These are phyloP conservation scores for Alternaria solani DNA, from an alignment of 2,329 filamentous ascomycete genomes.

Conservation along the genomic window DNA sequence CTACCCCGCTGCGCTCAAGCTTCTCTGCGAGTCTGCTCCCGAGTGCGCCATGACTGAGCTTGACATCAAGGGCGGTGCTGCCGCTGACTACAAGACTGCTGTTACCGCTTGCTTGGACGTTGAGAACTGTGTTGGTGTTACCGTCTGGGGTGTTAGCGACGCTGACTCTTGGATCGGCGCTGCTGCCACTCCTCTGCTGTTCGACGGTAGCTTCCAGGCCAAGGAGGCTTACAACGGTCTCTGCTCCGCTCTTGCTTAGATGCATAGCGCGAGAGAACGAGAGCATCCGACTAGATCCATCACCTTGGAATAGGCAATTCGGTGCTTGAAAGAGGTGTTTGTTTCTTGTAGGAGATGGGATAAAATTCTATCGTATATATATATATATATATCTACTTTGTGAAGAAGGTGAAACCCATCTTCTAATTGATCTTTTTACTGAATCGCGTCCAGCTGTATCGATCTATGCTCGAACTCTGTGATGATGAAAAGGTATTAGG, in stretches of 20 bases:
- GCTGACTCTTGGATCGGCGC: conserved; percentile 54
- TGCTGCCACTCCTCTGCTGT: conserved; percentile 51
- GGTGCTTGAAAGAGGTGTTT: neutral
- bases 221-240: conserved; percentile 52
- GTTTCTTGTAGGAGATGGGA: conserved; percentile 1
- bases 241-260: conserved; percentile 24
- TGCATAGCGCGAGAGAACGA: neutral
- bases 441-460: neutral
- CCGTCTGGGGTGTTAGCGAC: conserved; percentile 65
- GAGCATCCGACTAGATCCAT: neutral
- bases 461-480: neutral
- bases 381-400: conserved; percentile 5
- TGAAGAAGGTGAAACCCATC: neutral
- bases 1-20: conserved; percentile 60
- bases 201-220: conserved; percentile 52
- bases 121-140: conserved; percentile 70
- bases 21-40: conserved; percentile 60
- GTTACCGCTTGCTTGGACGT: conserved; percentile 65
- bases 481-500: neutral
- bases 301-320: neutral
- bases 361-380: conserved; percentile 4
- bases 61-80: conserved; percentile 67
- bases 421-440: neutral
- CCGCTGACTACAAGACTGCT: conserved; percentile 65
- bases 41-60: conserved; percentile 73